These are phyloP conservation scores for Blumeriella jaapii DNA, from an alignment of 2,329 filamentous ascomycete genomes.

Conservation along the genomic window DNA sequence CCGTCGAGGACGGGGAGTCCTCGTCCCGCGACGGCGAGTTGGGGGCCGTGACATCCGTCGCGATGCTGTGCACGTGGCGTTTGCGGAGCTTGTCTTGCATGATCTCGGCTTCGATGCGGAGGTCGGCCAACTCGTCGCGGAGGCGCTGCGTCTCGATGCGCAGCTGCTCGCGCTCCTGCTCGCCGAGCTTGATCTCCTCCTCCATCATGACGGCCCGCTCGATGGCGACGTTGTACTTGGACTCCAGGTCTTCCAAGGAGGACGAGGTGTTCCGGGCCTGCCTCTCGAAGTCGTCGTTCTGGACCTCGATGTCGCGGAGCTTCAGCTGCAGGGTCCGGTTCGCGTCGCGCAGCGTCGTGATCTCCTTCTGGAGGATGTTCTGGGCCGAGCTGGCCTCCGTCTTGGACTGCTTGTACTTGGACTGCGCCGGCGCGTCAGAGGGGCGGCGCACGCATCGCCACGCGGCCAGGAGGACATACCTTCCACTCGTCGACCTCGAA, in stretches of 20 bases:
- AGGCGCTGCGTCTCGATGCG: slow-evolving; percentile 86
- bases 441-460: slow-evolving; percentile 1
- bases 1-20: slow-evolving; percentile 68
- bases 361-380: slow-evolving; percentile 83
- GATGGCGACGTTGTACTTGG: slow-evolving; percentile 90
- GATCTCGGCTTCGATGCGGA: slow-evolving; percentile 92
- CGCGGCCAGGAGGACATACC: slow-evolving; percentile 40
- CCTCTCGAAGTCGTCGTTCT: slow-evolving; percentile 95
- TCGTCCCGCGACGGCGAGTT: slow-evolving; percentile 68
- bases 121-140: slow-evolving; percentile 80
- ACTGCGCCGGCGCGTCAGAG: slow-evolving; percentile 36
- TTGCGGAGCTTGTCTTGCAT: slow-evolving; percentile 87
- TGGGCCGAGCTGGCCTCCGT: slow-evolving; percentile 76
- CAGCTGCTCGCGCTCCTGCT: slow-evolving; percentile 80
- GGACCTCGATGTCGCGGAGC: slow-evolving; percentile 89
- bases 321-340: slow-evolving; percentile 73
- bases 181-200: slow-evolving; percentile 82
- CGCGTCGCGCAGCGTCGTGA: slow-evolving; percentile 76
- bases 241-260: slow-evolving; percentile 91
- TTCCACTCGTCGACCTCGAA: slow-evolving; percentile 99
- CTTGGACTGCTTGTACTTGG: slow-evolving; percentile 94
- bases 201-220: slow-evolving; percentile 89
- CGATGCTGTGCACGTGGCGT: slow-evolving; percentile 47
- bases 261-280: slow-evolving; percentile 93
- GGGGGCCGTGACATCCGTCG: slow-evolving; percentile 49